Evolutionary conservation across 331 rosid species (phyloP), one percentile per base, ranked within the genome.

Genomic region (Rhamnella rubrinervis): DNA sequence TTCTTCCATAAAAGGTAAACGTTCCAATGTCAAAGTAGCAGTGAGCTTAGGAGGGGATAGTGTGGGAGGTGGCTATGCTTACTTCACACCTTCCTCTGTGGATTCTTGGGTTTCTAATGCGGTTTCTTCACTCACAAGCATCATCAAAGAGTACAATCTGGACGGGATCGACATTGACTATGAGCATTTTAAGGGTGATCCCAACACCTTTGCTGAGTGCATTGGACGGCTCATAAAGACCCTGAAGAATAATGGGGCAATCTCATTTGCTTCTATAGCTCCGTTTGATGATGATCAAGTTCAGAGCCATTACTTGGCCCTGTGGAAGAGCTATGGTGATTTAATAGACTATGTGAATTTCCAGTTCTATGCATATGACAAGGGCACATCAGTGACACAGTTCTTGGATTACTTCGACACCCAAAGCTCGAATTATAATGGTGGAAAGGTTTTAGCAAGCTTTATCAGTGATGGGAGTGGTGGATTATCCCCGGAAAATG

Each of bases 101-200:
- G 85, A 80, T 55, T 81, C 93, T 1, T 88, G 96, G 97, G 87
- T 91, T 55, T 77, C 89, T 5, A 91, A 86, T 20, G 91, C 88
- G 0, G 95, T 85, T 59, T 73, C 82, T 39, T 83, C 97, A 10
- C 91, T 85, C 80, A 85, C 97, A 25, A 56, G 13, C 5, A 82
- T 88, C 69, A 86, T 91, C 71, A 70, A 83, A n/a, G 26, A 75
- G 7, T 83, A 83, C 50, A 79, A 86, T 31, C 61, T 88, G 1
- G 96, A 91, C 4, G 91, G 96, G 20, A 85, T 88, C 16, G 96
- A 91, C 73, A 77, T 91, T 3, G 95, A 88, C 50, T 91, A 91
- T 3, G 97, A 91, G 67, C 90, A 91, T 28, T 91, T 88, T 60
- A 59, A 77, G 5, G 11, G 85, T 4, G 89, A 88, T 16, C 92